Conservation (phyloP, 23 red algal species). For the Gracilariopsis chorda region DNA sequence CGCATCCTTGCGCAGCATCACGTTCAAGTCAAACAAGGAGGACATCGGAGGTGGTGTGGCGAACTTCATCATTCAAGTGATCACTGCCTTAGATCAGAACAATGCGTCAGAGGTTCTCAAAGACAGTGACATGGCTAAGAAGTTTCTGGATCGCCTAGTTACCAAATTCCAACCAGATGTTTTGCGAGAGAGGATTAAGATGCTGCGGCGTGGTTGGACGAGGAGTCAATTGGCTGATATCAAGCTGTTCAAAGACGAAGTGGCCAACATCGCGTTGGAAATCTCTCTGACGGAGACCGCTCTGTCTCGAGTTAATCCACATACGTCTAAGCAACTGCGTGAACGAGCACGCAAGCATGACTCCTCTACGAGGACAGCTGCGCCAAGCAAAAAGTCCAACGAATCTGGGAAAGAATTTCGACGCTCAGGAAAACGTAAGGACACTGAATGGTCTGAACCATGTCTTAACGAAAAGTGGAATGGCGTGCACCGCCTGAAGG, state of each 20-base stretch:
- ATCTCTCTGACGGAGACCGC: constrained; percentile 3
- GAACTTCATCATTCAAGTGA: background rate
- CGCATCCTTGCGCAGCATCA: background rate
- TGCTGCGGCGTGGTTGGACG: too few relatives aligned
- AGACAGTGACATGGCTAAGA: background rate
- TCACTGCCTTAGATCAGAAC: background rate
- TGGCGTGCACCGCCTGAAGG: background rate
- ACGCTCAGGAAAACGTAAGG: background rate
- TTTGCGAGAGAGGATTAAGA: background rate
- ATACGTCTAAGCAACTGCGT: background rate
- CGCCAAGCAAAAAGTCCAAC: background rate
- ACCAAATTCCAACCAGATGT: background rate
- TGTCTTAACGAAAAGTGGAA: constrained; percentile 1
- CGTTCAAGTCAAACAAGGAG: background rate
- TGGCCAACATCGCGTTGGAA: background rate
- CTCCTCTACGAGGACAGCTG: background rate
- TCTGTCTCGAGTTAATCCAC: background rate
- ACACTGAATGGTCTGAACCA: background rate
- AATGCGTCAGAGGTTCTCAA: background rate
- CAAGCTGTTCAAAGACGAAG: too few relatives aligned
- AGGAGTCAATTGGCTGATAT: too few relatives aligned
- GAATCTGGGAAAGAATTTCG: background rate
- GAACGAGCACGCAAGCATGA: background rate
- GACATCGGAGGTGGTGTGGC: background rate
- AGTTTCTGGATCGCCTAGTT: background rate